Percentiles rank a stretch among this genome's conserved stretches.
These are phyloP conservation scores for Luffa acutangula DNA, from an alignment of 306 rosid species.

Conservation along the genomic window DNA sequence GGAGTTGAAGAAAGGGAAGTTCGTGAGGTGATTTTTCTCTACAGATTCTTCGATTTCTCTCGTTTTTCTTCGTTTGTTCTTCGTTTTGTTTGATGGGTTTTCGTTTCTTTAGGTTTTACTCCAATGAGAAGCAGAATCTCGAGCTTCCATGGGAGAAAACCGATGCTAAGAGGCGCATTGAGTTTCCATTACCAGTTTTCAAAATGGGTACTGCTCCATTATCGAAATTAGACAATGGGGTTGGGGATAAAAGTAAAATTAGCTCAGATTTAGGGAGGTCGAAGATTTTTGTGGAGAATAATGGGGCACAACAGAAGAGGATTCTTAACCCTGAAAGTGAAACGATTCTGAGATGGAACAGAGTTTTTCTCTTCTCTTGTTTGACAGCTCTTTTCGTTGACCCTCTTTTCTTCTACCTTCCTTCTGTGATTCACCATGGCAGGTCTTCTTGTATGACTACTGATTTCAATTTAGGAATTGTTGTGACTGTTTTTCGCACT, in stretches of 20 bases:
- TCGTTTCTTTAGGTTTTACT: slow-evolving; percentile 36
- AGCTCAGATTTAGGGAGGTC: slow-evolving; percentile 28
- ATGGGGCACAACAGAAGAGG: slow-evolving; percentile 33
- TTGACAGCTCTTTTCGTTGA: slow-evolving; percentile 68
- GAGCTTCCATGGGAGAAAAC: slow-evolving; percentile 30
- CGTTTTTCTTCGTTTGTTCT: background rate
- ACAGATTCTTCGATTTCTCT: background rate
- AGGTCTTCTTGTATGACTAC: slow-evolving; percentile 53
- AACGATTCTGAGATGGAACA: slow-evolving; percentile 57
- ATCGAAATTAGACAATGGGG: slow-evolving; percentile 24
- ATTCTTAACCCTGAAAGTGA: slow-evolving; percentile 89
- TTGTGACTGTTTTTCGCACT: slow-evolving; percentile 65
- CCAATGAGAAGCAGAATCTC: slow-evolving; percentile 29
- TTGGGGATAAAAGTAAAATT: slow-evolving; percentile 20
- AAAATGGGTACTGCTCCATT: slow-evolving; percentile 20
- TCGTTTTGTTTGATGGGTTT: slow-evolving; percentile 18
- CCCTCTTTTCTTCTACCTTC: slow-evolving; percentile 80
- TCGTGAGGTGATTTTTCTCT: slow-evolving; percentile 33
- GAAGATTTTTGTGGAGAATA: slow-evolving; percentile 34
- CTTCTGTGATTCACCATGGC: slow-evolving; percentile 31
- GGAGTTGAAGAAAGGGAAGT: slow-evolving; percentile 55
- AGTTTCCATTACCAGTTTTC: slow-evolving; percentile 32
- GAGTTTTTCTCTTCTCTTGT: slow-evolving; percentile 56
- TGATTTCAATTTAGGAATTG: slow-evolving; percentile 64
- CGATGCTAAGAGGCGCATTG: slow-evolving; percentile 22